Base-by-base conservation (phyloP, 2,329 filamentous ascomycete species). In the Tolypocladium nubicola region DNA sequence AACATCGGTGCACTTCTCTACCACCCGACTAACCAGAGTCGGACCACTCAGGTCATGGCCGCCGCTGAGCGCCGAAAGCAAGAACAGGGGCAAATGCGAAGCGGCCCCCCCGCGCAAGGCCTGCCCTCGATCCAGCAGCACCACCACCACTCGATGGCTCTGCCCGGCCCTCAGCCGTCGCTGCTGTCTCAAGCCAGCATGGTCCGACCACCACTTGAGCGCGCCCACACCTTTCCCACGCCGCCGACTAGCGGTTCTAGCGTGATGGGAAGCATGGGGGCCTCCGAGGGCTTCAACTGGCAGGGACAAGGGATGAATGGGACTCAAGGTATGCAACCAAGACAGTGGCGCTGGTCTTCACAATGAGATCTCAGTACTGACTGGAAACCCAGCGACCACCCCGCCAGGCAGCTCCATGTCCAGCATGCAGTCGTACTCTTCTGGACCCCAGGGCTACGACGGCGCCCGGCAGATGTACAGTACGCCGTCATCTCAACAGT, bases 1-100 rank as follows among this genome's bases (percentile, higher is more conserved):
- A 96, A 97, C 74, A 97, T 97, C 69, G 90, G 90, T 59, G 88
- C 90, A 58, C 79, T 97, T 62, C 82, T 97, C 54, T 97, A 97
- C 72, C 93, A 97, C 70, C 93, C 94, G 0, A 87, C 89, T 45
- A 97, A 97, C 70, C 88, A 91, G 68, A 88, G 77, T 62, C 81
- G 90, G 64, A 90, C 87, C 52, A 91, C 87, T 72, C 86, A 90
- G 68, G 90, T 95, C 56, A 93, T 96, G 84, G 88, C 90, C 63
- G 90, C 90, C 37, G 87, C 85, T 7, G 87, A 92, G 67, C 83
- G 88, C 63, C 84, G 90, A 67, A 89, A 91, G 69, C 79, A 87
- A 63, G 87, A 90, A 64, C 78, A 82, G 55, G 81, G 77, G 61
- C 81, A 84, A 66, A 80, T 90, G 76, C 80, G 87, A 57, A 83